Percentiles rank a stretch among this genome's conserved stretches.
Evolutionary conservation across 305 asterid species (phyloP).

Genomic region (Plantago lanceolata): DNA sequence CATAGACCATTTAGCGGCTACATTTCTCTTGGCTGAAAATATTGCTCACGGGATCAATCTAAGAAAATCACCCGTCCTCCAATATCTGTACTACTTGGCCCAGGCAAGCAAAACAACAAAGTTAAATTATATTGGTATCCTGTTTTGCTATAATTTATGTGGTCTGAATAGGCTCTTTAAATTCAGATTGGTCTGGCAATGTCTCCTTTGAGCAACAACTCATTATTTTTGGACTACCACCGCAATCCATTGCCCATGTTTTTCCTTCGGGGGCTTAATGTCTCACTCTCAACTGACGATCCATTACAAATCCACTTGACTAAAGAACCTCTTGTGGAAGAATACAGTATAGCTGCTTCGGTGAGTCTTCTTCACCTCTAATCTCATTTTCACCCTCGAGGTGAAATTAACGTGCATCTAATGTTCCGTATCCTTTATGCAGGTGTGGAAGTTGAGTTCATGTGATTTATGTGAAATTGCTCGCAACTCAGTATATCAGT

Average conservation of each 20-base stretch:
- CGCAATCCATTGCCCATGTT: slow-evolving; percentile 94
- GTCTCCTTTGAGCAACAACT: slow-evolving; percentile 99
- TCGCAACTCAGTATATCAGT: slow-evolving; percentile 91
- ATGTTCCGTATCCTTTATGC: slow-evolving; percentile 17
- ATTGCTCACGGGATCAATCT: slow-evolving; percentile 96
- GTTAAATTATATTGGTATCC: slow-evolving; percentile 6
- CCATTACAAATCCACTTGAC: slow-evolving; percentile 97
- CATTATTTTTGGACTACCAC: slow-evolving; percentile 91
- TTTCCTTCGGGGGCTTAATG: slow-evolving; percentile 92
- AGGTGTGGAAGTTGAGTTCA: slow-evolving; percentile 97
- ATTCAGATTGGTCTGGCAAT: slow-evolving; percentile 96
- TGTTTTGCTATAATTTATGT: slow-evolving; percentile 19
- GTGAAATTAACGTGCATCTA: slow-evolving; percentile 12
- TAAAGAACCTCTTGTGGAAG: slow-evolving; percentile 97
- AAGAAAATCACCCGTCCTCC: slow-evolving; percentile 95
- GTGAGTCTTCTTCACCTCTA: slow-evolving; percentile 48
- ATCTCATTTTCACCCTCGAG: slow-evolving; percentile 1
- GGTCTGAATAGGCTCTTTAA: slow-evolving; percentile 23
- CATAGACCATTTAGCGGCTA: slow-evolving; percentile 95
- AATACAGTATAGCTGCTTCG: slow-evolving; percentile 97
- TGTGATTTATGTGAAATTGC: slow-evolving; percentile 98
- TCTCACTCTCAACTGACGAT: slow-evolving; percentile 94
- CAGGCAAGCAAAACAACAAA: slow-evolving; percentile 52
- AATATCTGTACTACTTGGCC: slow-evolving; percentile 86
- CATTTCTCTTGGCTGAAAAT: slow-evolving; percentile 84